A percentile compares a stretch with the other conserved stretches of the same genome.
Evolutionary conservation across 805 yeast genomes (phyloP).

Genomic region (Candida montana): DNA sequence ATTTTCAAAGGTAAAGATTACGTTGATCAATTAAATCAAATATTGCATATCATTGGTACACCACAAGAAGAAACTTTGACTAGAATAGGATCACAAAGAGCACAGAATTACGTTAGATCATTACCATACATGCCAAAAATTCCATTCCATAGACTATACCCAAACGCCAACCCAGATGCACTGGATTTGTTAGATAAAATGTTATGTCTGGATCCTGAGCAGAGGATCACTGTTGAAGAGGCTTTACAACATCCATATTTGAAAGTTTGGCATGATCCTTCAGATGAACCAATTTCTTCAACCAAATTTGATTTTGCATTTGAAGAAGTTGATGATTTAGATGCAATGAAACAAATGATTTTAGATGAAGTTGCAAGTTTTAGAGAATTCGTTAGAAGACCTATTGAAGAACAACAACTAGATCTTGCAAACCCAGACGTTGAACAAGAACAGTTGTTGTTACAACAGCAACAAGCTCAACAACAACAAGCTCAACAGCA

Average conservation of each 20-base stretch:
- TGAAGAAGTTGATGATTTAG: conserved; percentile 78
- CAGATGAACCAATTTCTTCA: conserved; percentile 82
- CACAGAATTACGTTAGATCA: conserved; percentile 85
- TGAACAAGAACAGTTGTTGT: conserved; percentile 13
- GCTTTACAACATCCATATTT: conserved; percentile 89
- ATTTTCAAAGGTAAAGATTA: conserved; percentile 93
- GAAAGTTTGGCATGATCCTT: conserved; percentile 86
- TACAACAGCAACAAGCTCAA: conserved; percentile 13
- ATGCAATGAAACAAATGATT: conserved; percentile 68
- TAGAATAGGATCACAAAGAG: conserved; percentile 78
- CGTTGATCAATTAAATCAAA: conserved; percentile 89
- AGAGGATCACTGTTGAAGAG: conserved; percentile 80
- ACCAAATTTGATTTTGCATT: conserved; percentile 77
- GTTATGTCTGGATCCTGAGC: conserved; percentile 82
- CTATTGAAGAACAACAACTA: conserved; percentile 50
- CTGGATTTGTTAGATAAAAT: conserved; percentile 72
- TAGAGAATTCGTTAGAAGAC: conserved; percentile 76
- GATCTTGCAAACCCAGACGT: conserved; percentile 30
- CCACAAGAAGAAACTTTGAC: conserved; percentile 69
- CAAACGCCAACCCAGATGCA: conserved; percentile 83
- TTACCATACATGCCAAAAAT: conserved; percentile 78
- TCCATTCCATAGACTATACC: conserved; percentile 67
- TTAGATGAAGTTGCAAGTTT: conserved; percentile 73
- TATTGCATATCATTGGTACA: conserved; percentile 83
- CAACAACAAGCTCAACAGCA: conserved; percentile 19